Evolutionary conservation across 441 rosid genomes (phyloP).

Genomic region (Erysimum pusillum): DNA sequence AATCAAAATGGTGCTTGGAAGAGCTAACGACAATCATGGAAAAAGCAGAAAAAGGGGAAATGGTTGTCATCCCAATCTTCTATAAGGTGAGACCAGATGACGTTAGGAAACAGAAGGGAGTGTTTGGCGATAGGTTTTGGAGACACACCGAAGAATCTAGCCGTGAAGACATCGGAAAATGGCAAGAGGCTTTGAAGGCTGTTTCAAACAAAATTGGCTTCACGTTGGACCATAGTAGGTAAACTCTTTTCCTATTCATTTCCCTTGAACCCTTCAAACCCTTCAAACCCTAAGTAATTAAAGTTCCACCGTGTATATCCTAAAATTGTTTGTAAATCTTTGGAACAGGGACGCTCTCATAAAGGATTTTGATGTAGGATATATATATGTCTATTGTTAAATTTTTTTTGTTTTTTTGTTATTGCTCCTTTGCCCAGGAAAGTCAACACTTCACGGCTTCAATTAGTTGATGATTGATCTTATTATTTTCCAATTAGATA

Average conservation of each 20-base stretch:
- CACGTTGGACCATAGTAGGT: not conserved
- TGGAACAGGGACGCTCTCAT: too few relatives aligned
- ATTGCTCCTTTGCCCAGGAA: too few relatives aligned
- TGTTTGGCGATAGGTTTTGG: not conserved
- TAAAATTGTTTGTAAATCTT: too few relatives aligned
- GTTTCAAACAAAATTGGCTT: slow-evolving; percentile 9
- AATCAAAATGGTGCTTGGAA: slow-evolving; percentile 27
- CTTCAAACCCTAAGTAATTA: not conserved
- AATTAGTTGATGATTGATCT: too few relatives aligned
- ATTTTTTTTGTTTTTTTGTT: too few relatives aligned
- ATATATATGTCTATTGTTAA: too few relatives aligned
- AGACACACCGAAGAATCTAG: not conserved
- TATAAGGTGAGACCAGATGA: slow-evolving; percentile 11
- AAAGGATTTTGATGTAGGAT: too few relatives aligned
- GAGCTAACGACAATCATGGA: not conserved
- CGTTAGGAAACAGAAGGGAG: not conserved
- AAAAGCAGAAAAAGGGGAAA: not conserved
- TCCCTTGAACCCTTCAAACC: not conserved
- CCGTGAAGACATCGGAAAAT: not conserved
- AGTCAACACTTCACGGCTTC: too few relatives aligned
- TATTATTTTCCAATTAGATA: too few relatives aligned
- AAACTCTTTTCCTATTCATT: not conserved
- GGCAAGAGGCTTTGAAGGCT: slow-evolving; percentile 16
- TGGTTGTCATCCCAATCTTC: slow-evolving; percentile 7
- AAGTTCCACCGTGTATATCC: not conserved